Conservation (phyloP, 2,329 filamentous ascomycete genomes). For the Microcyclosporella mali region DNA sequence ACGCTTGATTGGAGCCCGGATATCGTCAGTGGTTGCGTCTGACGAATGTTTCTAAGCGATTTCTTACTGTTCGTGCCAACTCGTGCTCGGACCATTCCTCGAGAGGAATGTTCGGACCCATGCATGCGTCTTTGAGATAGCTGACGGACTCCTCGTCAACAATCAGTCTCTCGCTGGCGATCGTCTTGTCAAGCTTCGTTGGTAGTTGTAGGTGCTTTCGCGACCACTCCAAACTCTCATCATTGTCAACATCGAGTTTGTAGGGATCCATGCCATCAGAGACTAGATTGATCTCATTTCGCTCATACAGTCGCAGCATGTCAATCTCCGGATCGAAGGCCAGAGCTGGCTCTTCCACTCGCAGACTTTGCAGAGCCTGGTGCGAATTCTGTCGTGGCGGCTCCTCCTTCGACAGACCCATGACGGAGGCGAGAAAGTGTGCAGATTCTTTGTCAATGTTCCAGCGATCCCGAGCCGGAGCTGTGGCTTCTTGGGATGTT, state of each 20-base stretch:
- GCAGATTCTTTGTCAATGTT: slow-evolving; percentile 24
- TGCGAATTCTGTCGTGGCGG: neutral
- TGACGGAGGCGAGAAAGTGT: slow-evolving; percentile 18
- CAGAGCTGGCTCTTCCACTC: slow-evolving; percentile 44
- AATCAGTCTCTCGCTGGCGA: slow-evolving; percentile 34
- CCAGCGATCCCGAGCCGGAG: slow-evolving; percentile 19
- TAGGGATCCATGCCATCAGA: slow-evolving; percentile 23
- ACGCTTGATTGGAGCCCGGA: slow-evolving; percentile 28
- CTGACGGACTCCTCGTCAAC: slow-evolving; percentile 32
- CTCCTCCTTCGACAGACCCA: slow-evolving; percentile 8
- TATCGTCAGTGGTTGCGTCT: slow-evolving; percentile 15
- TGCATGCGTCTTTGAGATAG: slow-evolving; percentile 33
- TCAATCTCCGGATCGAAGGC: slow-evolving; percentile 42
- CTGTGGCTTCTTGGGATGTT: neutral
- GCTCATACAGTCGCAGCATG: slow-evolving; percentile 33
- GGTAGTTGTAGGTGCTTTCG: slow-evolving; percentile 13
- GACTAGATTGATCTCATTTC: slow-evolving; percentile 17
- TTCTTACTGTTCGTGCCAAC: slow-evolving; percentile 23
- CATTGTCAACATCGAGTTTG: slow-evolving; percentile 36
- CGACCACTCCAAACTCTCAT: slow-evolving; percentile 41
- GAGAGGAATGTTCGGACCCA: slow-evolving; percentile 16
- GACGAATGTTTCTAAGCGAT: neutral
- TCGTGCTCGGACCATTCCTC: slow-evolving; percentile 11
- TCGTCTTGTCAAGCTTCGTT: slow-evolving; percentile 8
- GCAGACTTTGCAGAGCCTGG: slow-evolving; percentile 22